Percentiles rank a stretch among this genome's conserved stretches.
phyloP scores from a whole-genome alignment of 257 asterid species.

The Solanum medicagineum region DNA sequence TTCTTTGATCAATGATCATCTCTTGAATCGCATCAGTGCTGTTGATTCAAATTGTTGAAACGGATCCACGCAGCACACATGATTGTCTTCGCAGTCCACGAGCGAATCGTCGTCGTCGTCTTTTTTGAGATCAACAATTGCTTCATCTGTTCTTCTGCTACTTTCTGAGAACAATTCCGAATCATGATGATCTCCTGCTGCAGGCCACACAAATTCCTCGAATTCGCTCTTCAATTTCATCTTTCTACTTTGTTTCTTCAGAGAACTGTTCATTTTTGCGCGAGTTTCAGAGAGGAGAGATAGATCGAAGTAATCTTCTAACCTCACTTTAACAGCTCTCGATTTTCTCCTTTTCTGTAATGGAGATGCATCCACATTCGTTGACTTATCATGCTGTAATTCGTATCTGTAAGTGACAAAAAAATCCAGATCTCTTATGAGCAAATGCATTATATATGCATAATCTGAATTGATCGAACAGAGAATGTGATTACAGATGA shows the following conservation, averaged over 20 bases:
- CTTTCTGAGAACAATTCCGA: neutral
- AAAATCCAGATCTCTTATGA: neutral
- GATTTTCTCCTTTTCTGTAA: neutral
- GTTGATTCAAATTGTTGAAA: slow-evolving; percentile 13
- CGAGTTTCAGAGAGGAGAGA: slow-evolving; percentile 14
- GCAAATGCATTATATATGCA: neutral
- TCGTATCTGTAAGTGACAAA: neutral
- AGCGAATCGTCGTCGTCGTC: neutral
- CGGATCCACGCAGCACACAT: neutral
- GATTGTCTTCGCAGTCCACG: neutral
- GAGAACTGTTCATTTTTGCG: neutral
- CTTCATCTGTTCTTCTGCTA: neutral
- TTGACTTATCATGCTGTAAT: neutral
- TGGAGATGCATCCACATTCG: neutral
- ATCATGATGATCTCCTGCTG: neutral
- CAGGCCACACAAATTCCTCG: slow-evolving; percentile 8
- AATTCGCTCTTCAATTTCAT: neutral
- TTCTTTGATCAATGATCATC: neutral
- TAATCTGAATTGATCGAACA: neutral
- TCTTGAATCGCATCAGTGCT: slow-evolving; percentile 4
- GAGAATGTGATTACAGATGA: neutral
- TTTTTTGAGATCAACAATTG: slow-evolving; percentile 4
- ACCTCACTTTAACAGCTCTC: neutral
- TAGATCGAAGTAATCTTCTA: slow-evolving; percentile 26
- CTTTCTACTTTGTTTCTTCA: slow-evolving; percentile 1